A percentile compares a stretch with the other conserved stretches of the same genome.
phyloP scores from a whole-genome alignment of 768 basidiomycete species.

The Mycena latifolia region DNA sequence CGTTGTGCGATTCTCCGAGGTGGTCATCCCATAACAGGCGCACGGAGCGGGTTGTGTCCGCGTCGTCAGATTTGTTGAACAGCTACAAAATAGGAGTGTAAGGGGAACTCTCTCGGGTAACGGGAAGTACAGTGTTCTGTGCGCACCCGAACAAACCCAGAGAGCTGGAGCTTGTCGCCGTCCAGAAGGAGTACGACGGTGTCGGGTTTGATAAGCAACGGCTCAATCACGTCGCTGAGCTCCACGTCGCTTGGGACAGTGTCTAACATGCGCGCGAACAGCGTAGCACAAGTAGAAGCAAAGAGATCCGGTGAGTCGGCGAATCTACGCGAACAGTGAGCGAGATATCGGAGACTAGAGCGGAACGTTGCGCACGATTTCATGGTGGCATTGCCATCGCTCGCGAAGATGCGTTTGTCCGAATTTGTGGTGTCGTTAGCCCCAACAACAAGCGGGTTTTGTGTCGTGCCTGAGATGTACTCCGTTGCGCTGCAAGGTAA shows the following conservation, averaged over 20 bases:
- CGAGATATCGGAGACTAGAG: background rate
- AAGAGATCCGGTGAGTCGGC: no score
- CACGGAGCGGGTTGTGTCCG: no score
- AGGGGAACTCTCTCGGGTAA: no score
- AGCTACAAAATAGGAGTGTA: background rate
- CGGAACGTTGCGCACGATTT: background rate
- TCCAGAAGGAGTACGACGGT: background rate
- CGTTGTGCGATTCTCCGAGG: no score
- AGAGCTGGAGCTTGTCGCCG: background rate
- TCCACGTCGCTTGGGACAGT: conserved; percentile 24
- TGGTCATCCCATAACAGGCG: no score
- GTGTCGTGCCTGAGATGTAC: conserved; percentile 51
- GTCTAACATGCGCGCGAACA: conserved; percentile 32
- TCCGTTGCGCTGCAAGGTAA: conserved; percentile 44
- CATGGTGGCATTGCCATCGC: conserved; percentile 30
- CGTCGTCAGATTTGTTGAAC: no score
- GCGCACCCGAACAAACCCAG: background rate
- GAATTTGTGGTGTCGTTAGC: conserved; percentile 50
- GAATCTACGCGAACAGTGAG: no score
- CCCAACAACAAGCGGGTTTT: conserved; percentile 49
- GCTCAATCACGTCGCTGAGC: conserved; percentile 22
- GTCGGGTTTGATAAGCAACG: conserved; percentile 18
- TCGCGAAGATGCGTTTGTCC: conserved; percentile 42
- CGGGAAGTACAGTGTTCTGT: no score
- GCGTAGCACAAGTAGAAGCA: conserved; percentile 17